phyloP scores from a whole-genome alignment of 345 rosid species.

The Murraya paniculata region DNA sequence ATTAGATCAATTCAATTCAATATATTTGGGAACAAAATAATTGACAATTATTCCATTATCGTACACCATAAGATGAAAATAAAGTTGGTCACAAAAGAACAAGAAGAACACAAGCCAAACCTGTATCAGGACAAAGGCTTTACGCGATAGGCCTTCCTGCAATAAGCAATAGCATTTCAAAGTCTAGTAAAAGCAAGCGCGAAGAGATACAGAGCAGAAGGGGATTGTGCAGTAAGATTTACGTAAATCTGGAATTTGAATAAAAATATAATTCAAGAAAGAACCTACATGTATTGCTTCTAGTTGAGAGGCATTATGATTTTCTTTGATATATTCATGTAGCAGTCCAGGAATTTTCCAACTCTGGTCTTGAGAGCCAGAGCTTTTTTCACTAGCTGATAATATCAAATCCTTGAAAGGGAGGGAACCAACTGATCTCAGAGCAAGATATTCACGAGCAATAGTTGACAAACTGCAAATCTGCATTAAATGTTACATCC shows the following conservation, averaged over 20 bases:
- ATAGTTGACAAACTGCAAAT: conserved; percentile 91
- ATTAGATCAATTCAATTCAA: not conserved
- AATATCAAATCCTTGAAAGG: conserved; percentile 92
- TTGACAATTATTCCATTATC: not conserved
- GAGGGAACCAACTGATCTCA: conserved; percentile 69
- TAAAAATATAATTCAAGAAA: not conserved
- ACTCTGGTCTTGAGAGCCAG: conserved; percentile 53
- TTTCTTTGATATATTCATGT: conserved; percentile 52
- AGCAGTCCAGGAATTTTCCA: conserved; percentile 82
- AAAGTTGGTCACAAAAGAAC: conserved; percentile 6
- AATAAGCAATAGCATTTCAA: conserved; percentile 20
- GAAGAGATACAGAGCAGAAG: not conserved
- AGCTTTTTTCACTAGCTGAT: conserved; percentile 46
- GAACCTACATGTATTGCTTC: conserved; percentile 85
- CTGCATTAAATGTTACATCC: conserved; percentile 42
- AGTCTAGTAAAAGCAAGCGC: conserved; percentile 8
- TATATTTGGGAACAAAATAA: not conserved
- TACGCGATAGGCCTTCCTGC: conserved; percentile 88
- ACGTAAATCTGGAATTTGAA: not conserved
- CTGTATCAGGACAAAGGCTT: conserved; percentile 87
- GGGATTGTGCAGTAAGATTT: not conserved
- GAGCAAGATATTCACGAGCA: conserved; percentile 81
- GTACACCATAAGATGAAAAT: not conserved
- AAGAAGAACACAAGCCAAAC: conserved; percentile 38
- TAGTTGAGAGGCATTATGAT: conserved; percentile 76